These are phyloP conservation scores for Fusarium proliferatum DNA, from an alignment of 2,329 filamentous ascomycete species.

Conservation along the genomic window DNA sequence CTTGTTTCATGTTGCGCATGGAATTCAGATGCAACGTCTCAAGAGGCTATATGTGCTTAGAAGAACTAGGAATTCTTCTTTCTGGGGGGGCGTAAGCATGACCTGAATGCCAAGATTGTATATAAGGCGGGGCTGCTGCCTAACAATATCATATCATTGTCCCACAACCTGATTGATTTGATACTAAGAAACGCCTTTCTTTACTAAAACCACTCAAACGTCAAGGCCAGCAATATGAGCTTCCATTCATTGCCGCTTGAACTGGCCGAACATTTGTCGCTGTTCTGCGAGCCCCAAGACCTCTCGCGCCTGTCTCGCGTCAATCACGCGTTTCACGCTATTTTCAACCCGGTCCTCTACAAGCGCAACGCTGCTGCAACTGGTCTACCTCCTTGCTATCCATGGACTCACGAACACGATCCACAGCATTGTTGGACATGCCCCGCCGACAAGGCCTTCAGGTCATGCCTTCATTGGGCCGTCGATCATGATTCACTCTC, in stretches of 20 bases:
- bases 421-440: not conserved
- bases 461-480: not conserved
- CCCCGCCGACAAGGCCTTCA: fast-evolving
- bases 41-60: not conserved
- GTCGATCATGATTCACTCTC: not conserved
- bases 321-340: not conserved
- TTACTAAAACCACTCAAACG: fast-evolving
- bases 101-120: not conserved
- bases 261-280: not conserved
- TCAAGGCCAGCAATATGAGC: not conserved
- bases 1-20: not conserved
- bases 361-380: not conserved
- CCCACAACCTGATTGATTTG: not conserved
- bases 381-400: not conserved
- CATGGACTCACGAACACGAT: not conserved
- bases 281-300: not conserved
- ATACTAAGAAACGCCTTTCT: fast-evolving
- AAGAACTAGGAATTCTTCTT: not conserved
- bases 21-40: fast-evolving
- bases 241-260: not conserved
- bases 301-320: not conserved
- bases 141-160: not conserved
- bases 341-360: not conserved
- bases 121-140: not conserved
- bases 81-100: not conserved